phyloP scores from a whole-genome alignment of 2,329 filamentous ascomycete species.

The Endothia cerciana region DNA sequence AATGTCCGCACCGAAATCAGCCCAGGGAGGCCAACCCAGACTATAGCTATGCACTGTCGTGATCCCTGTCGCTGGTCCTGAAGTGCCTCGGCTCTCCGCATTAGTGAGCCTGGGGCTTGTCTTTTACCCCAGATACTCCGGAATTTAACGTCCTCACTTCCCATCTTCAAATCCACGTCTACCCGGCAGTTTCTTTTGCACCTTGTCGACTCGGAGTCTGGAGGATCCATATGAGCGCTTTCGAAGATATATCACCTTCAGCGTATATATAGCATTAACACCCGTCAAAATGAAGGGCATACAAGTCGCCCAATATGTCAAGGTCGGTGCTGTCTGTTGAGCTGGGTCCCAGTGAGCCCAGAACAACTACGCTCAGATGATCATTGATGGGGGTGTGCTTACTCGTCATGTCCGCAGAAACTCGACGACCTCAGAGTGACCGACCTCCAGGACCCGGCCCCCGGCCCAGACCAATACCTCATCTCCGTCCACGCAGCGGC shows the following conservation, averaged over 20 bases:
- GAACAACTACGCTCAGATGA: neutral
- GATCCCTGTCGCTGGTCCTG: conserved; percentile 18
- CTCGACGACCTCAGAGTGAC: conserved; percentile 79
- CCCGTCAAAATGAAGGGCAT: conserved; percentile 40
- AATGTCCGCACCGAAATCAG: too few species aligned
- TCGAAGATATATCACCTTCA: neutral
- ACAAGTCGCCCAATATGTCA: conserved; percentile 41
- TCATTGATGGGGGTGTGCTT: neutral
- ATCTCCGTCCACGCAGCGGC: conserved; percentile 85
- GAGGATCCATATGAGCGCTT: neutral
- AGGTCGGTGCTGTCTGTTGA: conserved; percentile 32
- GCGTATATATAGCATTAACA: neutral
- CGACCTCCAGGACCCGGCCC: conserved; percentile 73
- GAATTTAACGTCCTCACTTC: conserved; percentile 9
- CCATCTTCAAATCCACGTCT: neutral
- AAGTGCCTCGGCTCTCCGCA: conserved; percentile 30
- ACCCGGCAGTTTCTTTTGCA: neutral
- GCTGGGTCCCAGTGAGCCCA: neutral
- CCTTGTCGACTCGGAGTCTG: neutral
- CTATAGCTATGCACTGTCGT: neutral
- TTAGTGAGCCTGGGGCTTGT: neutral
- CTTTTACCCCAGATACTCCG: conserved; percentile 9
- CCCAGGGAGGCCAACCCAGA: too few species aligned
- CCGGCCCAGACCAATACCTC: conserved; percentile 76
- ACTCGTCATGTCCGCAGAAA: conserved; percentile 52